Conservation (phyloP, 2,329 filamentous ascomycete genomes). For the Pseudogymnoascus sp. region DNA sequence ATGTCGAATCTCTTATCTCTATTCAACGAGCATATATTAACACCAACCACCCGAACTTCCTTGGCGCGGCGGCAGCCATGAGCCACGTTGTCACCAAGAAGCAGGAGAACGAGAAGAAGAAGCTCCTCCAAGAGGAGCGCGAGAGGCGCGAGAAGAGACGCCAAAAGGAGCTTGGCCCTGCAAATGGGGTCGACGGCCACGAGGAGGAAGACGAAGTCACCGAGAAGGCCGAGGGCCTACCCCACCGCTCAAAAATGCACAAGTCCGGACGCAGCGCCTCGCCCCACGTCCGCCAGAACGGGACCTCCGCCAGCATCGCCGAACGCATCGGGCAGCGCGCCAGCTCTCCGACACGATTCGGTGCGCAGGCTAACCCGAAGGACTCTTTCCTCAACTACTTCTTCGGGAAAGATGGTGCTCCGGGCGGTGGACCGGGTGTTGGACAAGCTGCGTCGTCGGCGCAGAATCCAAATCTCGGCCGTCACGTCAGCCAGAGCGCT, state of each 20-base stretch:
- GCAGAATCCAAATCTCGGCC: slow-evolving; percentile 33
- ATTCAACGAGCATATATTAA: slow-evolving; percentile 99
- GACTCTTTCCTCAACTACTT: slow-evolving; percentile 98
- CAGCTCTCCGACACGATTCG: slow-evolving; percentile 53
- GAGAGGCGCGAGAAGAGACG: slow-evolving; percentile 76
- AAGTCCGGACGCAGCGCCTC: slow-evolving; percentile 66
- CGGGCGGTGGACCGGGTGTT: slow-evolving; percentile 32
- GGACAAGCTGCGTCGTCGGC: slow-evolving; percentile 29
- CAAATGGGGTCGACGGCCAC: slow-evolving; percentile 63
- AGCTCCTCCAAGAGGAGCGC: slow-evolving; percentile 70
- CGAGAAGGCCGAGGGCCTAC: slow-evolving; percentile 48
- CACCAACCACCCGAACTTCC: slow-evolving; percentile 97
- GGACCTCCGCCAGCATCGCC: slow-evolving; percentile 45
- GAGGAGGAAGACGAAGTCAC: slow-evolving; percentile 47
- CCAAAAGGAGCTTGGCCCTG: slow-evolving; percentile 66
- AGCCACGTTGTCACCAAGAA: slow-evolving; percentile 90
- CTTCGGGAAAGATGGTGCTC: slow-evolving; percentile 84
- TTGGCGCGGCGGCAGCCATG: slow-evolving; percentile 95
- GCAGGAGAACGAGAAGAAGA: slow-evolving; percentile 86
- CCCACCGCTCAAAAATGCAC: slow-evolving; percentile 43
- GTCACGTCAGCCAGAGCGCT: slow-evolving; percentile 69
- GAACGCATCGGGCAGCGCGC: slow-evolving; percentile 55
- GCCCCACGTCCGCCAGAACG: slow-evolving; percentile 65
- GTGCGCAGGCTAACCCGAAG: slow-evolving; percentile 52
- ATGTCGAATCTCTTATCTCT: slow-evolving; percentile 93